Conservation (phyloP, 2,329 filamentous ascomycete genomes). For the Chaetomiaceae sp. region DNA sequence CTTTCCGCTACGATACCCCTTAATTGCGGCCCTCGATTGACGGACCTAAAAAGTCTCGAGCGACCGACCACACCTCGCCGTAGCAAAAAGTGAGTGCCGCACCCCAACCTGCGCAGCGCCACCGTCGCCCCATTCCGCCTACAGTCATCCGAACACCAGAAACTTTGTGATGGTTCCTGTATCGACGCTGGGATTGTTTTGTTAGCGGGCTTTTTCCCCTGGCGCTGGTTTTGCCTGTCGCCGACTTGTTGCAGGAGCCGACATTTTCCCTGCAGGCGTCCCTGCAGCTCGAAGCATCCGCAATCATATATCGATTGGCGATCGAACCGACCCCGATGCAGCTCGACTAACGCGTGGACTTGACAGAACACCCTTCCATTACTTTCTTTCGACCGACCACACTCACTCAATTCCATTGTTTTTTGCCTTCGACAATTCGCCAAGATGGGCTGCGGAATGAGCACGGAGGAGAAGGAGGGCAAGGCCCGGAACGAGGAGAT, state of each 20-base stretch:
- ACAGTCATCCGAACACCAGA: not conserved
- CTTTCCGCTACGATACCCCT: conserved; percentile 1
- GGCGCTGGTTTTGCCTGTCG: too few relatives aligned
- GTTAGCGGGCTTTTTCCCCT: too few relatives aligned
- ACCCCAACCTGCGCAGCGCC: conserved; percentile 6
- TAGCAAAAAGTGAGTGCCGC: conserved; percentile 16
- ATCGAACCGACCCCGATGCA: not conserved
- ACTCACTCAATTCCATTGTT: conserved; percentile 14
- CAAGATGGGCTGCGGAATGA: conserved; percentile 99
- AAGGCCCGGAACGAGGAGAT: conserved; percentile 99
- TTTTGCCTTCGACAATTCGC: conserved; percentile 33
- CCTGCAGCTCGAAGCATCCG: too few relatives aligned
- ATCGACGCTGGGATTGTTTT: not conserved
- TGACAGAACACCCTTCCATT: conserved; percentile 8
- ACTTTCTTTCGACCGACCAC: conserved; percentile 12
- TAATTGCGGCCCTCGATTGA: conserved; percentile 16
- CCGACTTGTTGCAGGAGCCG: too few relatives aligned
- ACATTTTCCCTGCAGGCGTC: too few relatives aligned
- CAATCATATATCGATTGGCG: too few relatives aligned
- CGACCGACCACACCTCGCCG: not conserved
- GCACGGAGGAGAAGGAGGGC: conserved; percentile 99
- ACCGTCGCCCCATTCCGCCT: conserved; percentile 2
- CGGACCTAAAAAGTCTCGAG: conserved; percentile 4
- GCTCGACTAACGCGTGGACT: conserved; percentile 13
- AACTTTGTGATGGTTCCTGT: not conserved